phyloP scores from a whole-genome alignment of 2,329 filamentous ascomycete species.

The Colletotrichum sansevieriae region DNA sequence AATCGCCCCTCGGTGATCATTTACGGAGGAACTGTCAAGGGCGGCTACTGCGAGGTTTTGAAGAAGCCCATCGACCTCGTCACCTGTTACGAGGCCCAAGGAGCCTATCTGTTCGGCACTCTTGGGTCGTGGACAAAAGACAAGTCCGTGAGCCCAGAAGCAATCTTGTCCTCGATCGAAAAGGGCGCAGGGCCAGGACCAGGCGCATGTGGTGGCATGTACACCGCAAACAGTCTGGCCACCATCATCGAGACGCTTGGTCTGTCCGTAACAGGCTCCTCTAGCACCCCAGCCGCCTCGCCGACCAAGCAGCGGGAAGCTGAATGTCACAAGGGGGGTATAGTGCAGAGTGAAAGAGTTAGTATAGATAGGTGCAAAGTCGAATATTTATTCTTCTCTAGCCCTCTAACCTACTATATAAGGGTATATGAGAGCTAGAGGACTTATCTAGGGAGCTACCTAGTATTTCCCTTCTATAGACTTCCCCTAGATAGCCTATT shows the following conservation, averaged over 20 bases:
- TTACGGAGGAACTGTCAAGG: constrained; percentile 91
- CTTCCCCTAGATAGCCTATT: too few relatives aligned
- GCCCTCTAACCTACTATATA: too few relatives aligned
- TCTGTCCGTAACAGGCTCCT: constrained; percentile 84
- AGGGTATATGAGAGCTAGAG: too few relatives aligned
- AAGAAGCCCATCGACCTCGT: constrained; percentile 87
- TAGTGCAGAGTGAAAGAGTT: too few relatives aligned
- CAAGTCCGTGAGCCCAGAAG: constrained; percentile 83
- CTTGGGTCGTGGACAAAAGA: constrained; percentile 72
- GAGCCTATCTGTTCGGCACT: constrained; percentile 82
- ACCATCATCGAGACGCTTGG: constrained; percentile 93
- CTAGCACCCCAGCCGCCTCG: constrained; percentile 83
- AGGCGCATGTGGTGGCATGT: constrained; percentile 88
- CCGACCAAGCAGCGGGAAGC: constrained; percentile 91
- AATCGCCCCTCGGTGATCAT: constrained; percentile 96
- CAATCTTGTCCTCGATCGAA: constrained; percentile 69
- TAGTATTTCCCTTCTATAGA: too few relatives aligned
- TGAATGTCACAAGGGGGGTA: too few relatives aligned
- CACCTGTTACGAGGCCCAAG: constrained; percentile 88
- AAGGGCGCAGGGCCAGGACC: constrained; percentile 74
- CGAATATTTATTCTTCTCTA: too few relatives aligned
- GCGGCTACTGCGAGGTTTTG: constrained; percentile 82
- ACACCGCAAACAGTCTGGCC: constrained; percentile 94
- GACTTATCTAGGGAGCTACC: too few relatives aligned
- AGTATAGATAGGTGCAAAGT: too few relatives aligned